A percentile compares a stretch with the other conserved stretches of the same genome.
Evolutionary conservation across 352 stramenopile species (phyloP).

Genomic region (Blastocystis sp.): DNA sequence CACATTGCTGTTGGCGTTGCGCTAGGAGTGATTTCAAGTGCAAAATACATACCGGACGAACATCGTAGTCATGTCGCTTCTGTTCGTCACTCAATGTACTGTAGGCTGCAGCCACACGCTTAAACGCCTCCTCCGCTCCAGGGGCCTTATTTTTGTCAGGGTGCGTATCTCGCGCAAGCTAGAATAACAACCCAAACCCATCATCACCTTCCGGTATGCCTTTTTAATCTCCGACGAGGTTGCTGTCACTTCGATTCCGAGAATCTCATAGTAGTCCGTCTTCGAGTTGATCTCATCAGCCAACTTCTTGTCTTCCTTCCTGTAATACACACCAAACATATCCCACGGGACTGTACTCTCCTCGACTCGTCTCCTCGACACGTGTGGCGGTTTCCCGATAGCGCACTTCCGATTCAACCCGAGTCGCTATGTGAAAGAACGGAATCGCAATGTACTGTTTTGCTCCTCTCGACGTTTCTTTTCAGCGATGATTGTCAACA

Average conservation of each 20-base stretch:
- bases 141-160: constrained; percentile 87
- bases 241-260: constrained; percentile 67
- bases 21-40: background rate
- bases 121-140: constrained; percentile 90
- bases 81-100: constrained; percentile 74
- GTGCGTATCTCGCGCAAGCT: constrained; percentile 76
- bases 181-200: constrained; percentile 56
- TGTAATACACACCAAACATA: background rate
- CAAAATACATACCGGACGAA: constrained; percentile 58
- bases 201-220: constrained; percentile 73
- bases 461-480: background rate
- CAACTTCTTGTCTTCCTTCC: constrained; percentile 62
- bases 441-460: background rate
- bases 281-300: constrained; percentile 74
- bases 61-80: constrained; percentile 75
- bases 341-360: background rate
- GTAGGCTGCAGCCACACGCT: constrained; percentile 83
- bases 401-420: background rate
- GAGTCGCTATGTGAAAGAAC: background rate
- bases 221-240: constrained; percentile 78
- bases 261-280: constrained; percentile 77
- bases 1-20: background rate
- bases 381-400: background rate
- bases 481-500: background rate
- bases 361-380: background rate